phyloP scores from a whole-genome alignment of 1,284 basidiomycete species.

The Sphaerobolus stellatus region DNA sequence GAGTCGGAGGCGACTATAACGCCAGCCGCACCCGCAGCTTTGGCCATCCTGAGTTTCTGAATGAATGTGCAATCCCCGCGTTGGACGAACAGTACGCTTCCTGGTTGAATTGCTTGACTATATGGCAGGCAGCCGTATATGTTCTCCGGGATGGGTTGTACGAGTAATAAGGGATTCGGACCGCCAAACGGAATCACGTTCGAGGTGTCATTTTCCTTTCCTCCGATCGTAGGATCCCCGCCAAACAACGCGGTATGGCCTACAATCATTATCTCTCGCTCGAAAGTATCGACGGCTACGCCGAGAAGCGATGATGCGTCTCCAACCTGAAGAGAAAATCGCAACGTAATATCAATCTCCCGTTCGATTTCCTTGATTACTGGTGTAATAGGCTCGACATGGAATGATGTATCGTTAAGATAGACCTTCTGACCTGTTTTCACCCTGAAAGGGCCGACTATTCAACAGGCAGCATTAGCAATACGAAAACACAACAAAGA shows the following conservation, averaged over 20 bases:
- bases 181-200: too few species aligned
- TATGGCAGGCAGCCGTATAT: constrained; percentile 60
- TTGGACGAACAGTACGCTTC: constrained; percentile 54
- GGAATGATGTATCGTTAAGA: constrained; percentile 70
- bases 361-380: constrained; percentile 29
- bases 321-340: constrained; percentile 53
- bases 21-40: constrained; percentile 67
- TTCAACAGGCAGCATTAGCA: background rate
- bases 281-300: constrained; percentile 33
- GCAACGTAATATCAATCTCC: constrained; percentile 51
- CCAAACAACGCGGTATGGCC: constrained; percentile 74
- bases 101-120: constrained; percentile 39
- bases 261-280: constrained; percentile 48
- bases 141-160: constrained; percentile 37
- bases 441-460: constrained; percentile 83
- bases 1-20: constrained; percentile 70
- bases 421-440: constrained; percentile 78
- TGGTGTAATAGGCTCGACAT: constrained; percentile 26
- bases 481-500: background rate
- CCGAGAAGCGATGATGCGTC: constrained; percentile 44
- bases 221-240: constrained; percentile 61
- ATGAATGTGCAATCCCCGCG: constrained; percentile 83
- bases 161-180: too few species aligned
- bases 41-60: constrained; percentile 70
- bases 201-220: too few species aligned